These are phyloP conservation scores for Aeschynomene evenia DNA, from an alignment of 306 rosid species.

Conservation along the genomic window DNA sequence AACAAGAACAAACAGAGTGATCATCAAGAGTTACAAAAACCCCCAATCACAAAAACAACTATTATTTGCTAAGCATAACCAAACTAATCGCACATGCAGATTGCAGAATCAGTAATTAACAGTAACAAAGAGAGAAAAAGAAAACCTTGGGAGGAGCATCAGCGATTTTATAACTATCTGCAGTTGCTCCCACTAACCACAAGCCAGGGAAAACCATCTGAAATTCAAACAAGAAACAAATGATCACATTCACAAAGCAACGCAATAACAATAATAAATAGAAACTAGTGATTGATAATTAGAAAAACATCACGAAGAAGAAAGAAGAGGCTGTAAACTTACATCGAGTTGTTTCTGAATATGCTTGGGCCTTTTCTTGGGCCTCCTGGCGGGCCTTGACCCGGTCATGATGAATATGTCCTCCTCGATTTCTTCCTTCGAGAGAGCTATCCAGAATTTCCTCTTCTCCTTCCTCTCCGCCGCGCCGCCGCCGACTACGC, in stretches of 20 bases:
- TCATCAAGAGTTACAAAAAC: too few species aligned
- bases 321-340: too few species aligned
- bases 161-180: slow-evolving; percentile 60
- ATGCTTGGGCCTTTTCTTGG: slow-evolving; percentile 82
- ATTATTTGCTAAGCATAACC: too few species aligned
- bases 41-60: neutral
- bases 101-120: neutral
- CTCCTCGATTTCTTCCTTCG: slow-evolving; percentile 92
- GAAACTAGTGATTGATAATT: too few species aligned
- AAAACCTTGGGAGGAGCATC: slow-evolving; percentile 75
- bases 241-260: neutral
- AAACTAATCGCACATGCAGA: neutral
- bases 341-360: slow-evolving; percentile 96
- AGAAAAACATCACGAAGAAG: too few species aligned
- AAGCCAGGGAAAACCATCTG: slow-evolving; percentile 85
- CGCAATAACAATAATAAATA: neutral
- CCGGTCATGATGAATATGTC: slow-evolving; percentile 91
- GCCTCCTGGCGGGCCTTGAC: slow-evolving; percentile 85
- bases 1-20: too few species aligned
- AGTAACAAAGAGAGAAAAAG: neutral
- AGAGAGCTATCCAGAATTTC: slow-evolving; percentile 93
- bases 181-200: slow-evolving; percentile 84
- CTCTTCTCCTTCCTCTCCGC: slow-evolving; percentile 62
- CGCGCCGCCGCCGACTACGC: slow-evolving; percentile 11
- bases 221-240: neutral